Evolutionary conservation across 2,329 filamentous ascomycete species (phyloP), one percentile per base, ranked within the genome.

Genomic region (Cyanodermella asteris): DNA sequence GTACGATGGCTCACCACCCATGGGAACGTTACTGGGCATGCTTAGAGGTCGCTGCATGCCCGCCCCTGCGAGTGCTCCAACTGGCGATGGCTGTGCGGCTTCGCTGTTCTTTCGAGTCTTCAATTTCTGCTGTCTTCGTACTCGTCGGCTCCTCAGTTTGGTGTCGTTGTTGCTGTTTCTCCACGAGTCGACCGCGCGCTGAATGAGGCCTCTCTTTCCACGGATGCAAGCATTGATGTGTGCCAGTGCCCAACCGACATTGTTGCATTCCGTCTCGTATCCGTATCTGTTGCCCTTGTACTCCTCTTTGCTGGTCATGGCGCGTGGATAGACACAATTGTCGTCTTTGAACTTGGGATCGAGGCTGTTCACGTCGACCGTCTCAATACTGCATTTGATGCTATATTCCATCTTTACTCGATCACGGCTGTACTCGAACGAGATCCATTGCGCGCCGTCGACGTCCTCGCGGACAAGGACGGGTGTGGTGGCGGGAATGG

Each of bases 361-460:
- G 11, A 97, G 62, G 32, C 72, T 72, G 28, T 93, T 81, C 22
- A 84, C 81, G 43, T 82, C 81, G 33, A 97, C 81, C 1, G 82
- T 93, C 53, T 94, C 87, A 12, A 94, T 87, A 39, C 94, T 87
- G 46, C 87, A 94, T 26, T 87, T 73, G 40, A 97, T 97, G 1
- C 82, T 93, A 53, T 97, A 97, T 50, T 94, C 82, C 81, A 94
- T 91, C 66, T 97, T 97, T 37, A 94, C 82, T 22, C 84, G 65
- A 44, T 97, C 84, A 31, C 84, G 70, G 7, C 84, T 94, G 47
- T 97, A 97, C 48, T 97, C 87, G 34, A 94, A 97, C 1, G 81
- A 81, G 41, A 94, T 94, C 87, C 87, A 94, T 49, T 94, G 87
- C 5, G 94, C 84, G 6, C 87, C 87, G 37, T 91, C 94, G 42